Evolutionary conservation across 2,329 filamentous ascomycete species (phyloP).

Genomic region (Epichloe aotearoae): DNA sequence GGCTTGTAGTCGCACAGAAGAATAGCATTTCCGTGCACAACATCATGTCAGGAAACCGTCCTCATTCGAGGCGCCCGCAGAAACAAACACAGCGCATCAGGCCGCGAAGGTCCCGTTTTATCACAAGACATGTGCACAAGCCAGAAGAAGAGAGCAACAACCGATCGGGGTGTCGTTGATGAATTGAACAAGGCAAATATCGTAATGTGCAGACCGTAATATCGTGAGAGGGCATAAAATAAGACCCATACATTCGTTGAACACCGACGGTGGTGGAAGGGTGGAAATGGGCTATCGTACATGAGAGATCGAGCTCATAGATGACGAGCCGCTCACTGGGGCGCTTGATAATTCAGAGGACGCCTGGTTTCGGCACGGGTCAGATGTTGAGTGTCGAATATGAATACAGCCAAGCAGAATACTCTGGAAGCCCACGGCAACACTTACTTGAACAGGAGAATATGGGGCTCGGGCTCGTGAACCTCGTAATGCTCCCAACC

Average conservation of each 20-base stretch:
- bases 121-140: neutral
- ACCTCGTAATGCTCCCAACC: conserved; percentile 99
- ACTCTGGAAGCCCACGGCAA: neutral
- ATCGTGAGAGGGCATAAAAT: conserved; percentile 11
- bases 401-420: neutral
- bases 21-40: neutral
- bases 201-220: conserved; percentile 10
- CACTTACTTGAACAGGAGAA: conserved; percentile 86
- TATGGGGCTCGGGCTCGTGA: conserved; percentile 96
- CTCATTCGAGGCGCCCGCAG: neutral
- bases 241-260: conserved; percentile 9
- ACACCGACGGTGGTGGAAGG: conserved; percentile 4
- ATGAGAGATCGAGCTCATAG: conserved; percentile 7
- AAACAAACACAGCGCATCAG: neutral
- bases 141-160: neutral
- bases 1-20: neutral
- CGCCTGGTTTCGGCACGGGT: conserved; percentile 38
- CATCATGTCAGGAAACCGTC: neutral
- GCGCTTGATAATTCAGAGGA: conserved; percentile 73
- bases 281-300: conserved; percentile 11
- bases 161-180: conserved; percentile 3
- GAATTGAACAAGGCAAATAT: conserved; percentile 5
- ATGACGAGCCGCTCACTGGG: conserved; percentile 27
- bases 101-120: neutral
- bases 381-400: neutral